Percentiles rank a stretch among this genome's conserved stretches.
Evolutionary conservation across 805 yeast species (phyloP).

Genomic region (Citeromyces nyonsensis): DNA sequence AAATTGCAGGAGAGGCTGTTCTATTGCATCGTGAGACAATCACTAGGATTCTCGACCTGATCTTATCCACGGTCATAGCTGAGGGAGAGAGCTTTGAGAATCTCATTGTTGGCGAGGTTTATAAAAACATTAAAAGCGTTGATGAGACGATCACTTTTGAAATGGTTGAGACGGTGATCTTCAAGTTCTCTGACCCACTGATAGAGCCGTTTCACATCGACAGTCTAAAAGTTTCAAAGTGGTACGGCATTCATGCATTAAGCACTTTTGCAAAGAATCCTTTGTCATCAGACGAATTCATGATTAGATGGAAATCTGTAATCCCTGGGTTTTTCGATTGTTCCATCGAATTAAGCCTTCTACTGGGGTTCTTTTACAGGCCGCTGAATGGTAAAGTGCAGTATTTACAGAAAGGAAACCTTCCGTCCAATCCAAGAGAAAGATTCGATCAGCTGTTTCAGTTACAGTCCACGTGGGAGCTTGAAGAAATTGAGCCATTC

Average conservation of each 20-base stretch:
- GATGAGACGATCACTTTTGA: constrained; percentile 13
- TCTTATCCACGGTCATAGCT: constrained; percentile 6
- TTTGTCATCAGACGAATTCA: constrained; percentile 28
- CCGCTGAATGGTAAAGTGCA: constrained; percentile 30
- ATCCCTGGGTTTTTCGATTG: constrained; percentile 52
- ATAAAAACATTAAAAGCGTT: constrained; percentile 4
- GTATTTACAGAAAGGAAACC: constrained; percentile 29
- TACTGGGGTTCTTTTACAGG: constrained; percentile 38
- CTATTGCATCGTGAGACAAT: constrained; percentile 9
- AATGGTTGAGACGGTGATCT: constrained; percentile 32
- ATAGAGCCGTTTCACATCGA: constrained; percentile 21
- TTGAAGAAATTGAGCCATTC: constrained; percentile 50
- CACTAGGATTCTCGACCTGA: constrained; percentile 3
- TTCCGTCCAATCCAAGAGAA: constrained; percentile 30
- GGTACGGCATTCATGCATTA: constrained; percentile 51
- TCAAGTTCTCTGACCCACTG: constrained; percentile 22
- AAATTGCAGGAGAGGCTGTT: constrained; percentile 25
- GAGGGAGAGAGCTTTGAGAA: constrained; percentile 2
- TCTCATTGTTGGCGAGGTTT: constrained; percentile 8
- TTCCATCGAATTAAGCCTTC: constrained; percentile 34
- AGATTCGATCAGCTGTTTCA: constrained; percentile 39
- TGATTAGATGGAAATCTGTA: constrained; percentile 44
- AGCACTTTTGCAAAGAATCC: background rate
- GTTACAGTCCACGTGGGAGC: constrained; percentile 40
- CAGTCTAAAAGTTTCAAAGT: constrained; percentile 25